Conservation (phyloP, 2,329 filamentous ascomycete genomes). For the Aspergillus niger region DNA sequence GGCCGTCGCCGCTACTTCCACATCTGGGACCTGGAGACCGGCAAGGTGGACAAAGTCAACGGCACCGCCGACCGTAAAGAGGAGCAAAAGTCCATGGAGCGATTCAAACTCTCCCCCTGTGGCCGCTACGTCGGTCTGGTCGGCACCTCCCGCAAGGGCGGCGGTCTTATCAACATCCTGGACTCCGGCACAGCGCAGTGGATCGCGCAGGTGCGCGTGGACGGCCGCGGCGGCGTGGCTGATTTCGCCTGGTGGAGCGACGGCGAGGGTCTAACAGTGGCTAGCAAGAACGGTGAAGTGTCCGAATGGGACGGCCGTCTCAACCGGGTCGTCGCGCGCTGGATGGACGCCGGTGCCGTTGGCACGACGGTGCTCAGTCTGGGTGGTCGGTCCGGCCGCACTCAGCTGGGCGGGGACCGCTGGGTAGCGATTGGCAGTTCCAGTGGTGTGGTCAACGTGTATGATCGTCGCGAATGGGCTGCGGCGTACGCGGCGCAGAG, state of each 20-base stretch:
- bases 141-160: slow-evolving; percentile 78
- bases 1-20: slow-evolving; percentile 91
- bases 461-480: slow-evolving; percentile 73
- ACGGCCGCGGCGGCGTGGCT: slow-evolving; percentile 78
- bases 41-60: slow-evolving; percentile 78
- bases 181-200: slow-evolving; percentile 81
- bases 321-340: slow-evolving; percentile 72
- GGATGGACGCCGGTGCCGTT: slow-evolving; percentile 87
- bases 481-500: slow-evolving; percentile 36
- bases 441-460: slow-evolving; percentile 89
- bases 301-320: slow-evolving; percentile 79
- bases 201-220: slow-evolving; percentile 78
- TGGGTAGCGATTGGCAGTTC: slow-evolving; percentile 88
- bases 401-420: slow-evolving; percentile 68
- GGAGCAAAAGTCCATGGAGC: slow-evolving; percentile 88
- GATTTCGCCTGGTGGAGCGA: slow-evolving; percentile 94
- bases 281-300: slow-evolving; percentile 83
- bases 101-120: slow-evolving; percentile 82
- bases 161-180: slow-evolving; percentile 84
- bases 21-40: slow-evolving; percentile 84
- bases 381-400: slow-evolving; percentile 54
- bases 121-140: slow-evolving; percentile 83
- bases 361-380: slow-evolving; percentile 80
- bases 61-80: slow-evolving; percentile 69
- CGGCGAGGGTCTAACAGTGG: slow-evolving; percentile 77